A percentile compares a stretch with the other conserved stretches of the same genome.
These are phyloP conservation scores for Claviceps sp. DNA, from an alignment of 2,329 filamentous ascomycete species.

Conservation along the genomic window DNA sequence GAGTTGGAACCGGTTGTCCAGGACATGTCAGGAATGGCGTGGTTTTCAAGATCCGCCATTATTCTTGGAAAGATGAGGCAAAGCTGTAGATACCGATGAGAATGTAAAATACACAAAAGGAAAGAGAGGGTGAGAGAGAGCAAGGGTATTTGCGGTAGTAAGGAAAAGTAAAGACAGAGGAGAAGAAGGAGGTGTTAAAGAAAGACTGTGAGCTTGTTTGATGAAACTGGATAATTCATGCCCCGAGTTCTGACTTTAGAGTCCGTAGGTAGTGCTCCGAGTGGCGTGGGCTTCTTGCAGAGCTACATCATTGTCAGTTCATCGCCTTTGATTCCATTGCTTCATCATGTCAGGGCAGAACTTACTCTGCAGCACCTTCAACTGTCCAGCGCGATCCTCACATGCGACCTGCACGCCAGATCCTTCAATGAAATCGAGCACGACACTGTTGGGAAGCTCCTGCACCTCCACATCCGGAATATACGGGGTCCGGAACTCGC, in stretches of 20 bases:
- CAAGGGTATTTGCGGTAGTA: neutral
- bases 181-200: neutral
- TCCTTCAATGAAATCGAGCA: constrained; percentile 46
- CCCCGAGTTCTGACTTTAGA: constrained; percentile 9
- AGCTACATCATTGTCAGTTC: constrained; percentile 11
- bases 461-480: constrained; percentile 82
- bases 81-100: neutral
- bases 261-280: constrained; percentile 19
- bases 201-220: neutral
- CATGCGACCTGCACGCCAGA: constrained; percentile 51
- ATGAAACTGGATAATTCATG: too few species aligned
- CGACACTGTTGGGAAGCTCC: constrained; percentile 78
- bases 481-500: constrained; percentile 67
- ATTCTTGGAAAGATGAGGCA: neutral
- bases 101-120: neutral
- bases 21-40: too few species aligned
- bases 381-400: constrained; percentile 45
- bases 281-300: constrained; percentile 23
- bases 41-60: too few species aligned
- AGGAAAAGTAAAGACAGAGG: neutral
- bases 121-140: neutral
- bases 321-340: neutral
- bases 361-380: constrained; percentile 40
- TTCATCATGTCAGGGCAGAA: constrained; percentile 6
- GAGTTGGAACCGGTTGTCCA: too few species aligned